Evolutionary conservation across 129 eudicot genomes (phyloP), one percentile per base, ranked within the genome.

Genomic region (Flaveria robusta): DNA sequence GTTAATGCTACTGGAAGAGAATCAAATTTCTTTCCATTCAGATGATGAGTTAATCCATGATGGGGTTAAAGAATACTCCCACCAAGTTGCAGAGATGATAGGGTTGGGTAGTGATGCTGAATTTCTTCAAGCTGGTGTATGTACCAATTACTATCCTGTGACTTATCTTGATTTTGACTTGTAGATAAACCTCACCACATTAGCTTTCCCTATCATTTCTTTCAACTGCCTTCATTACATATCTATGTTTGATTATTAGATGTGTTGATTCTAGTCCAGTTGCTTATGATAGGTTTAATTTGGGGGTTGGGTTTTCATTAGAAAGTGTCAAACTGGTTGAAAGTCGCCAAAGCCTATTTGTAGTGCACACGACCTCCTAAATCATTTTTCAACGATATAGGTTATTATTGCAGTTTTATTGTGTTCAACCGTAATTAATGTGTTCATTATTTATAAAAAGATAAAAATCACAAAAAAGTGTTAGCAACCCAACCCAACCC

Each of bases 1-100:
- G 95, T 79, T 93, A 62, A 93, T 93, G 98, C 71, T 93, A 70
- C 82, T 93, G 55, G 98, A 93, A 83, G 98, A 93, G 86, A 93
- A 93, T 77, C 98, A 93, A 81, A 93, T 93, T 72, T 81, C 98
- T 51, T 93, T 93, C 72, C 98, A 90, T 77, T 90, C 96, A 13
- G 98, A 93, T 31, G 98, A 93, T 56, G 98, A 90, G 29, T 56
- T 90, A 86, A 76, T 92, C 74, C 73, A 88, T 66, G 97, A 93
- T 88, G 97, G 95, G 26, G 97, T 93, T 70, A 93, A 88, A 88
- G 92, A 85, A 82, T 90, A 93, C 77, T 76, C 97, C 70, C 96
- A 85, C 85, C 92, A 85, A 82, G 86, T 93, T 74, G 98, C 98
- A 31, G 96, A 93, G 83, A 79, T 88, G 95, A 86, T 93, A 68